Evolutionary conservation across 169 alveolate species (phyloP).

Genomic region (Eimeria tenella): DNA sequence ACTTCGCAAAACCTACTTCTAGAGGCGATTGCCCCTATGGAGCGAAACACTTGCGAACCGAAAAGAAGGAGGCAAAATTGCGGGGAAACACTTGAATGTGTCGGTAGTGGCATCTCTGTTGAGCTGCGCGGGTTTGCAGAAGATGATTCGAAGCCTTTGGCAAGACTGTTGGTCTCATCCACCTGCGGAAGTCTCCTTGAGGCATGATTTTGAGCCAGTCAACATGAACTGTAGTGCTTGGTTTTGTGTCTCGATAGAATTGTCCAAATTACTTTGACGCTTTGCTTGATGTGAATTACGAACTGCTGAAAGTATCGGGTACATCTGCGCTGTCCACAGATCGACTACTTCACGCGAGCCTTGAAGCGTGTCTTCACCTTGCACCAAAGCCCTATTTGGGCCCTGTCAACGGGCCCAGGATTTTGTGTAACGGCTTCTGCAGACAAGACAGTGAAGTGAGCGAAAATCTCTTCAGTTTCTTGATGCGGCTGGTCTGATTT

Average conservation of each 20-base stretch:
- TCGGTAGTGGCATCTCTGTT: neutral
- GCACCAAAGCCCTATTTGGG: conserved; percentile 90
- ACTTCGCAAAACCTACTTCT: neutral
- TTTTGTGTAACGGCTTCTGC: conserved; percentile 94
- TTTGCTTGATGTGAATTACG: neutral
- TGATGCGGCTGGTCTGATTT: neutral
- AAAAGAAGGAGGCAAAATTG: too few relatives aligned
- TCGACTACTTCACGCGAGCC: conserved; percentile 85
- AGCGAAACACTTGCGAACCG: neutral
- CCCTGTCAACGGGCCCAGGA: conserved; percentile 91
- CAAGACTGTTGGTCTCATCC: conserved; percentile 55
- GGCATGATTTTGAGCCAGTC: neutral
- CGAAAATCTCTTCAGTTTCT: neutral
- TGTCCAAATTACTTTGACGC: neutral
- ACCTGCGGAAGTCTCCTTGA: conserved; percentile 44
- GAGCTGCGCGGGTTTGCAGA: conserved; percentile 13
- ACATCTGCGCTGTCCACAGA: conserved; percentile 27
- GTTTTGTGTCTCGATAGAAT: too few relatives aligned
- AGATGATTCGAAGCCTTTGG: neutral
- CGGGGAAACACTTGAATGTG: too few relatives aligned
- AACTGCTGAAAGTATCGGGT: neutral
- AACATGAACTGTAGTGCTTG: neutral
- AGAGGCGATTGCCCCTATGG: neutral
- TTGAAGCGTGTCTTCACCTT: conserved; percentile 89
- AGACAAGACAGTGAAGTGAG: conserved; percentile 88